Conservation (phyloP, 768 basidiomycete species). For the Leccinum subgranulosum region DNA sequence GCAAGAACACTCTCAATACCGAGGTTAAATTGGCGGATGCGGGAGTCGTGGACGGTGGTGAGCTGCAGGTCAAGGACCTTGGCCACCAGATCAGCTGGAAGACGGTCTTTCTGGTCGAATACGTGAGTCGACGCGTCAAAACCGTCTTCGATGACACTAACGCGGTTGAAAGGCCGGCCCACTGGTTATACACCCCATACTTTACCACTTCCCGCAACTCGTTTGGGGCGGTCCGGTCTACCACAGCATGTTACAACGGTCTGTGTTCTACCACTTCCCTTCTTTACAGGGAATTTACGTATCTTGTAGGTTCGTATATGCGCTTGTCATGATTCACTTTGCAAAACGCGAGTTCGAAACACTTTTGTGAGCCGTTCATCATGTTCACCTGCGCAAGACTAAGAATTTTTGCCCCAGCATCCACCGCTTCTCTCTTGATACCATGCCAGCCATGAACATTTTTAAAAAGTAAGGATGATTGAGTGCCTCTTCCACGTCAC, state of each 20-base stretch:
- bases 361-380: slow-evolving; percentile 58
- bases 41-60: slow-evolving; percentile 57
- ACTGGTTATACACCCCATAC: slow-evolving; percentile 80
- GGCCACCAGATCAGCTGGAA: slow-evolving; percentile 88
- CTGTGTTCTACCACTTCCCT: slow-evolving; percentile 9
- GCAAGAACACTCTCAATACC: slow-evolving; percentile 61
- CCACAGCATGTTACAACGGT: slow-evolving; percentile 80
- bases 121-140: slow-evolving; percentile 52
- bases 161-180: slow-evolving; percentile 65
- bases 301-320: slow-evolving; percentile 57
- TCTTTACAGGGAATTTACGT: neutral
- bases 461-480: slow-evolving; percentile 77
- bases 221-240: slow-evolving; percentile 70
- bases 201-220: slow-evolving; percentile 68
- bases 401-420: slow-evolving; percentile 46
- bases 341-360: slow-evolving; percentile 92
- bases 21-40: slow-evolving; percentile 55
- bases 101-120: slow-evolving; percentile 91
- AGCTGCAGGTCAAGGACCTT: slow-evolving; percentile 81
- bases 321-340: slow-evolving; percentile 82
- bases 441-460: slow-evolving; percentile 84
- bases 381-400: neutral
- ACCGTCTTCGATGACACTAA: slow-evolving; percentile 1
- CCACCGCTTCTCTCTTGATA: slow-evolving; percentile 93
- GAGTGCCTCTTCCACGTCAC: neutral